Evolutionary conservation across 106 monocot genomes (phyloP), one percentile per base, ranked within the genome.

Genomic region (Amphibolis antarctica): DNA sequence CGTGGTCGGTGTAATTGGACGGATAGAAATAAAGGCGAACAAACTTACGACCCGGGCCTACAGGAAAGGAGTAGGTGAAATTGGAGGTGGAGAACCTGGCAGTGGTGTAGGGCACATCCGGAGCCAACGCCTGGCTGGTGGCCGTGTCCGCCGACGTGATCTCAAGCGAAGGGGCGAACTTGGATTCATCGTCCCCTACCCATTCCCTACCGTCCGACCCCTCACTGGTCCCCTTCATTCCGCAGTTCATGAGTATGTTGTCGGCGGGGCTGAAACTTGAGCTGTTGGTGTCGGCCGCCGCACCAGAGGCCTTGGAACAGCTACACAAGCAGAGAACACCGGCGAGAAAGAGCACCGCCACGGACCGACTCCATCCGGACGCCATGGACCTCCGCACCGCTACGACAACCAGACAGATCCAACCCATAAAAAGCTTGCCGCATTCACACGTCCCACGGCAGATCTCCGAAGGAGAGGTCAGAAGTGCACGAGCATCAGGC

Each of bases 21-120:
- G 84, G 77, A 73, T 88, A 76, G 77, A 92, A 87, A 66, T 90
- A 70, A 36, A 90, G 83, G 59, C 85, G 85, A 75, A 90, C 24
- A 58, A 78, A 85, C 65, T 80, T 76, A 53, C 76, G 82, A 55
- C 83, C 85, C 6, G 77, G 56, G 59, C 55, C 60, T 55, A 85
- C 66, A 27, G 78, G 82, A 60, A 89, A 78, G 70, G 78, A 65
- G 80, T 85, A 90, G 58, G 78, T 90, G 73, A 80, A 90, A 42
- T 73, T 67, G 65, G 85, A 80, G 30, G 79, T 73, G 71, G 78
- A 83, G 75, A 85, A 22, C 26, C 88, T 74, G 25, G 46, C 69
- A 25, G 47, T 69, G 15, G 17, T 46, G 57, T 27, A 69, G 25
- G 59, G 59, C 27, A 69, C 44, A 4, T 5, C 9, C 17, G 59